These are phyloP conservation scores for Xerocomellus amylosporus DNA, from an alignment of 768 basidiomycete species.

Conservation along the genomic window DNA sequence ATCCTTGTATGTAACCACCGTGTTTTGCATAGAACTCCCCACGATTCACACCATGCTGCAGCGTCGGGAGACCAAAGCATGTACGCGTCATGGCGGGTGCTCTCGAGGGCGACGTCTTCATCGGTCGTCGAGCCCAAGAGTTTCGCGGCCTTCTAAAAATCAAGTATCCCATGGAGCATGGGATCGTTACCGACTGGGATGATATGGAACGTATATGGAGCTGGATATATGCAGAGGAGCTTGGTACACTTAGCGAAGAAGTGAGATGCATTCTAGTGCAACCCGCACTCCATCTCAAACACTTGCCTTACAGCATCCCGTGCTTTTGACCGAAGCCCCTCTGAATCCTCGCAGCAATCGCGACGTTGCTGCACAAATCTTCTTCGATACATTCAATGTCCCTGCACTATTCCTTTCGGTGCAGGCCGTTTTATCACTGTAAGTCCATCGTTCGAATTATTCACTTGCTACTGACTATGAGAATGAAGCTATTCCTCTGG, in stretches of 20 bases:
- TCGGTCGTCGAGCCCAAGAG: conserved; percentile 93
- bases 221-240: conserved; percentile 94
- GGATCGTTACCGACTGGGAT: conserved; percentile 99
- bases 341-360: conserved; percentile 95
- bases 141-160: conserved; percentile 94
- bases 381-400: conserved; percentile 99
- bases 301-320: conserved; percentile 73
- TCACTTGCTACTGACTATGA: conserved; percentile 7
- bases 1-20: conserved; percentile 75
- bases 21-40: conserved; percentile 28
- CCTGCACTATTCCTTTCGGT: conserved; percentile 96
- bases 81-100: conserved; percentile 97
- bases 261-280: conserved; percentile 41
- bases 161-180: conserved; percentile 99
- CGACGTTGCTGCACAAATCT: conserved; percentile 96
- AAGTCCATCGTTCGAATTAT: conserved; percentile 33
- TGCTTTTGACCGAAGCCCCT: conserved; percentile 94
- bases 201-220: conserved; percentile 99
- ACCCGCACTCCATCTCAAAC: neutral
- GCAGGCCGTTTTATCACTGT: conserved; percentile 96
- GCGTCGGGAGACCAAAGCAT: conserved; percentile 96
- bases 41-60: conserved; percentile 34
- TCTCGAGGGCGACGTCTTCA: conserved; percentile 94
- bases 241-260: conserved; percentile 96
- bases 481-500: conserved; percentile 89